These are phyloP conservation scores for Helminthosporium solani DNA, from an alignment of 2,329 filamentous ascomycete species.

Conservation along the genomic window DNA sequence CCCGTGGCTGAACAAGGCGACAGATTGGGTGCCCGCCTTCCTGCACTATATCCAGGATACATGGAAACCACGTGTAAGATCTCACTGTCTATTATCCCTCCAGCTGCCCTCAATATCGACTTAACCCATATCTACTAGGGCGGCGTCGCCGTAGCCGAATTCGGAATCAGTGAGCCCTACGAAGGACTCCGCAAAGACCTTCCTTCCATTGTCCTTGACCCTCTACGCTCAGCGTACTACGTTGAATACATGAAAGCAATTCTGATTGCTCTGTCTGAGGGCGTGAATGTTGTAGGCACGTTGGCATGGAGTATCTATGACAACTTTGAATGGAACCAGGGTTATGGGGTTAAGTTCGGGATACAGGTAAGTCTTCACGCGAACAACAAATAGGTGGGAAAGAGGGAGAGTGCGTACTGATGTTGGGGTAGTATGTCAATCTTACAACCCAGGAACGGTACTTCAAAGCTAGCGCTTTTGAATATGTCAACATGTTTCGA, in stretches of 20 bases:
- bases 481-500: slow-evolving; percentile 37
- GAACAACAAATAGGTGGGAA: no score
- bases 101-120: background rate
- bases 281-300: slow-evolving; percentile 38
- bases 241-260: slow-evolving; percentile 36
- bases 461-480: slow-evolving; percentile 44
- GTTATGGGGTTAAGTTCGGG: slow-evolving; percentile 38
- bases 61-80: slow-evolving; percentile 26
- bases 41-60: slow-evolving; percentile 37
- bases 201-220: slow-evolving; percentile 32
- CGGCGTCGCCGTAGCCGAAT: slow-evolving; percentile 40
- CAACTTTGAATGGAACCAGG: slow-evolving; percentile 41
- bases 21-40: slow-evolving; percentile 39
- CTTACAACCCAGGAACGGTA: slow-evolving; percentile 39
- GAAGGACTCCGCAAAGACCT: slow-evolving; percentile 33
- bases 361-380: slow-evolving; percentile 22
- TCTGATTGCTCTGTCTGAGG: slow-evolving; percentile 37
- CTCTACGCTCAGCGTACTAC: slow-evolving; percentile 34
- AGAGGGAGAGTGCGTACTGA: background rate
- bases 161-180: slow-evolving; percentile 41
- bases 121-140: slow-evolving; percentile 4
- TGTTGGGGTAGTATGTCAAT: slow-evolving; percentile 36
- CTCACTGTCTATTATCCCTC: slow-evolving; percentile 6
- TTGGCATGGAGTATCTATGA: slow-evolving; percentile 42
- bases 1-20: slow-evolving; percentile 40